A percentile compares a stretch with the other conserved stretches of the same genome.
These are phyloP conservation scores for Moricandia moricandioides DNA, from an alignment of 345 rosid species.

Conservation along the genomic window DNA sequence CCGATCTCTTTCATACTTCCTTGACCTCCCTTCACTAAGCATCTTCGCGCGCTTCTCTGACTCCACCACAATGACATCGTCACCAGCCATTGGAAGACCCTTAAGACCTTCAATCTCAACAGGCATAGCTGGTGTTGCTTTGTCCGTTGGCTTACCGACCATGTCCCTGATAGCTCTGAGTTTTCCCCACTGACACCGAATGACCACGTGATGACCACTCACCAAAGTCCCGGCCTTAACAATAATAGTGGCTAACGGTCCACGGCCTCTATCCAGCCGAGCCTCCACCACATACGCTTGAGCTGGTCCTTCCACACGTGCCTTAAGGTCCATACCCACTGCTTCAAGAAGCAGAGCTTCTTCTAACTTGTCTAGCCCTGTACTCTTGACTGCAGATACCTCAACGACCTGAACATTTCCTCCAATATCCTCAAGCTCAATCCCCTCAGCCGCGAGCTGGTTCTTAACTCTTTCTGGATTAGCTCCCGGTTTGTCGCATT, in stretches of 20 bases:
- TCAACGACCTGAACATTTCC: constrained; percentile 91
- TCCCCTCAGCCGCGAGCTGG: constrained; percentile 84
- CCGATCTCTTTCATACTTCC: constrained; percentile 68
- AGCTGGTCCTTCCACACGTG: constrained; percentile 86
- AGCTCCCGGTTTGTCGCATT: constrained; percentile 89
- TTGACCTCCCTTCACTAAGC: constrained; percentile 84
- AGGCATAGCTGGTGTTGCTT: constrained; percentile 86
- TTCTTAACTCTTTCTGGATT: constrained; percentile 73
- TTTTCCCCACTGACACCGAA: constrained; percentile 90
- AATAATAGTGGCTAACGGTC: constrained; percentile 84
- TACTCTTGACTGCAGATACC: constrained; percentile 73
- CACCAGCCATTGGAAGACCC: constrained; percentile 97
- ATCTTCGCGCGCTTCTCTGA: constrained; percentile 89
- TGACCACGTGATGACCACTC: constrained; percentile 76
- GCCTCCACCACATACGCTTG: constrained; percentile 98
- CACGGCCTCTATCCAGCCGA: constrained; percentile 85
- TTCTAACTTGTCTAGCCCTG: constrained; percentile 77
- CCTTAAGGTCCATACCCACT: constrained; percentile 81
- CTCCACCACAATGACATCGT: constrained; percentile 81
- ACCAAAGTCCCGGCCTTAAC: constrained; percentile 85
- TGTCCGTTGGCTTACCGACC: constrained; percentile 57
- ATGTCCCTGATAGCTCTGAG: constrained; percentile 79
- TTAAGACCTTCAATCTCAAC: constrained; percentile 90
- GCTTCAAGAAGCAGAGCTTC: constrained; percentile 92
- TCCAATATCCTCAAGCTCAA: constrained; percentile 87